These are phyloP conservation scores for Halophytophthora batemanensis DNA, from an alignment of 352 stramenopile genomes.

Conservation along the genomic window DNA sequence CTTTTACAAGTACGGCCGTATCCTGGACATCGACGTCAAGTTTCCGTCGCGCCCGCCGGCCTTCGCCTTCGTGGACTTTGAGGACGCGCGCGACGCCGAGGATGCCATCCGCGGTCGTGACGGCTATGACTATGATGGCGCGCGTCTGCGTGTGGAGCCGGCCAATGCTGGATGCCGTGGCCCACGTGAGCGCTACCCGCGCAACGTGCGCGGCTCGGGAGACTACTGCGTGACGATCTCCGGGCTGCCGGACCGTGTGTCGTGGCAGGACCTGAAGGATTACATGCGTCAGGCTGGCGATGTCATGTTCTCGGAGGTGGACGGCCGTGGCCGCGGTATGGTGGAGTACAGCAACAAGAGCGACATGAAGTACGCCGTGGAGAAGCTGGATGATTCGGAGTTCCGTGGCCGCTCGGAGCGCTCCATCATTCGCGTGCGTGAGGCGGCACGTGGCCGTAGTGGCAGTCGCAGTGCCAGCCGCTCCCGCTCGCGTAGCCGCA, in stretches of 20 bases:
- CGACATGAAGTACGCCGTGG: constrained; percentile 69
- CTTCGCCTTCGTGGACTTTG: constrained; percentile 78
- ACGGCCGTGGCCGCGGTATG: constrained; percentile 56
- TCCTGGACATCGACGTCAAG: constrained; percentile 67
- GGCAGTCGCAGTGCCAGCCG: constrained; percentile 37
- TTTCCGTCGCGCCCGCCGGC: constrained; percentile 54
- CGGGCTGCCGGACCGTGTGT: constrained; percentile 50
- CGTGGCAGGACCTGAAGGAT: constrained; percentile 71
- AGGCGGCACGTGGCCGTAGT: constrained; percentile 18
- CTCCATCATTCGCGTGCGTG: constrained; percentile 48
- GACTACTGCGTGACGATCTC: constrained; percentile 57
- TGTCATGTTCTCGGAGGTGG: constrained; percentile 66
- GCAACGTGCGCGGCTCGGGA: constrained; percentile 51
- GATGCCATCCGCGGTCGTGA: constrained; percentile 52
- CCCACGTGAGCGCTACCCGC: constrained; percentile 26
- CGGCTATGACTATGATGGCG: constrained; percentile 59
- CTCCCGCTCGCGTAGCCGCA: constrained; percentile 39
- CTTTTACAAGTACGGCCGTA: constrained; percentile 72
- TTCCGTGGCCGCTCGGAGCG: constrained; percentile 52
- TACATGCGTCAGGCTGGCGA: constrained; percentile 64
- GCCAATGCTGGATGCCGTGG: constrained; percentile 37
- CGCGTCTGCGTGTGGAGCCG: constrained; percentile 52
- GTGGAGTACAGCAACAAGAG: constrained; percentile 69
- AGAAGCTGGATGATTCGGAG: constrained; percentile 63
- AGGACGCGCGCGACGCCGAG: constrained; percentile 63